A percentile compares a stretch with the other conserved stretches of the same genome.
Evolutionary conservation across 805 yeast genomes (phyloP).

Genomic region (Starmerella floricola): DNA sequence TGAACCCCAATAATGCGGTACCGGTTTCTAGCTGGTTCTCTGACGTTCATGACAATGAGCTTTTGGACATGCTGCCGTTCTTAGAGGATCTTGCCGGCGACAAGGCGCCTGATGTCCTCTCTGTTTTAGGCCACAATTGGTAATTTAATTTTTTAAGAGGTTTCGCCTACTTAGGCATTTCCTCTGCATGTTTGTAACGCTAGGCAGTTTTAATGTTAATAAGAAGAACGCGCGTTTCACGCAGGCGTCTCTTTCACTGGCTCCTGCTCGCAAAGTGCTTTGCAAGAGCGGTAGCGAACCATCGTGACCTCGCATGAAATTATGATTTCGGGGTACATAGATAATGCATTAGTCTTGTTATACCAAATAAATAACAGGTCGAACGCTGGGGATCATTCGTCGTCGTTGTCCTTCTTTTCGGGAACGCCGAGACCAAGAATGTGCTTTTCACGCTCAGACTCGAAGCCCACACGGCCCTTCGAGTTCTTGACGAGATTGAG

Average conservation of each 20-base stretch:
- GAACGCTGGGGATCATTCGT: neutral
- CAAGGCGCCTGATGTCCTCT: constrained; percentile 70
- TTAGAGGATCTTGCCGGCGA: constrained; percentile 67
- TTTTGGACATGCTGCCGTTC: constrained; percentile 80
- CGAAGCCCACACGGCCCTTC: constrained; percentile 37
- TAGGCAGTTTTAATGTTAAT: too few relatives aligned
- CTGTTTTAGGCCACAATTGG: constrained; percentile 39
- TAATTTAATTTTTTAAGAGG: too few relatives aligned
- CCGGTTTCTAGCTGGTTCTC: constrained; percentile 98
- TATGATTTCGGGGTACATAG: too few relatives aligned
- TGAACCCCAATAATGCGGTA: constrained; percentile 95
- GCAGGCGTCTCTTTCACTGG: too few relatives aligned
- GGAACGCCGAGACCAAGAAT: constrained; percentile 39
- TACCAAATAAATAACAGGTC: neutral
- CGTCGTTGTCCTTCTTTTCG: neutral
- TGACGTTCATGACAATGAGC: constrained; percentile 93
- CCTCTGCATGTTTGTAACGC: too few relatives aligned
- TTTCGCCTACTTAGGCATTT: too few relatives aligned
- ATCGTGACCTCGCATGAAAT: too few relatives aligned
- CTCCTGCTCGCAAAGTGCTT: too few relatives aligned
- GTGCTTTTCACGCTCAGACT: constrained; percentile 71
- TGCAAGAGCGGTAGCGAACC: too few relatives aligned
- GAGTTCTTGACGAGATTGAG: constrained; percentile 71
- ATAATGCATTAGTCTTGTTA: too few relatives aligned
- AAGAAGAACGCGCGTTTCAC: too few relatives aligned